A percentile compares a stretch with the other conserved stretches of the same genome.
Conservation (phyloP, 768 basidiomycete genomes). For the Mycena albidolilacea region DNA sequence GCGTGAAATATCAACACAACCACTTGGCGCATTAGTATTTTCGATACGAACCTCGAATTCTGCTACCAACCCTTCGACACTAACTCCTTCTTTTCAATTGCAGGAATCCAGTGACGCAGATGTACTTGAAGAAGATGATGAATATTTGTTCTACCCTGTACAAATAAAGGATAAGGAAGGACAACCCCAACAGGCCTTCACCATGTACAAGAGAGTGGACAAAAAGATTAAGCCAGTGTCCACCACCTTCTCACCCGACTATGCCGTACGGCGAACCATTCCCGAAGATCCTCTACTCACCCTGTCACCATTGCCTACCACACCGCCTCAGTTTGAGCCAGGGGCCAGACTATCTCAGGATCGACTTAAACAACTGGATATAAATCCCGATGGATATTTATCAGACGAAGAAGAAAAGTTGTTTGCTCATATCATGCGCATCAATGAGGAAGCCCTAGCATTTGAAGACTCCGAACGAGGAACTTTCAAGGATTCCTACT, state of each 20-base stretch:
- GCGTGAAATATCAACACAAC: too few relatives aligned
- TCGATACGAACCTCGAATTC: too few relatives aligned
- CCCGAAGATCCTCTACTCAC: slow-evolving; percentile 22
- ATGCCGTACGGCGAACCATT: slow-evolving; percentile 34
- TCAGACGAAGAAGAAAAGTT: not conserved
- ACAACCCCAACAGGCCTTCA: slow-evolving; percentile 13
- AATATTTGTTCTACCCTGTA: not conserved
- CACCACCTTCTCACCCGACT: slow-evolving; percentile 19
- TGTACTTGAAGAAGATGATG: not conserved
- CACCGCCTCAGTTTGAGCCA: not conserved
- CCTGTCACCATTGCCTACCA: not conserved
- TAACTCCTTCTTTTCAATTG: too few relatives aligned
- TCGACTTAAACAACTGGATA: not conserved
- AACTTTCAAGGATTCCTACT: not conserved
- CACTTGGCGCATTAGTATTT: too few relatives aligned
- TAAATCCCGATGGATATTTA: not conserved
- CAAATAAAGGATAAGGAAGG: not conserved
- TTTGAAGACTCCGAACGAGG: not conserved
- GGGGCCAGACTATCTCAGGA: not conserved
- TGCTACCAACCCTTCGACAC: too few relatives aligned
- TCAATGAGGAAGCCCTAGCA: not conserved
- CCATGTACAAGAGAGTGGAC: slow-evolving; percentile 35
- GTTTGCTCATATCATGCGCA: not conserved
- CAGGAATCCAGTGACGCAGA: too few relatives aligned
- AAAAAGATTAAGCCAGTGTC: slow-evolving; percentile 29